Percentiles rank a stretch among this genome's conserved stretches.
These are phyloP conservation scores for Crotalaria pallida DNA, from an alignment of 306 rosid species.

Conservation along the genomic window DNA sequence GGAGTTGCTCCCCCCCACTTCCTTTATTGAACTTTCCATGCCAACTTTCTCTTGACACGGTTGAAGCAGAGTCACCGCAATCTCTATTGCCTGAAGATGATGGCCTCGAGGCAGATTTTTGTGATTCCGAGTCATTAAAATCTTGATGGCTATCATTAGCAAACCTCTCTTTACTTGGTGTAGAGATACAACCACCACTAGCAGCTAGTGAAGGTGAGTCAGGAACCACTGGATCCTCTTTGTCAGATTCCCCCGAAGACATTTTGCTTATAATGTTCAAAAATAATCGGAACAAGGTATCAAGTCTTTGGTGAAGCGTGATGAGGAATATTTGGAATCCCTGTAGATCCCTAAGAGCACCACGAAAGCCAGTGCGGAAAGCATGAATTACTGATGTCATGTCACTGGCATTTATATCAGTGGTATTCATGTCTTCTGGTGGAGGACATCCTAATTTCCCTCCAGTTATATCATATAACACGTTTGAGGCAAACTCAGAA, in stretches of 20 bases:
- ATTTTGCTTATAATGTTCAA: conserved; percentile 66
- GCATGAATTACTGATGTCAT: conserved; percentile 44
- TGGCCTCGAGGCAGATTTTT: conserved; percentile 47
- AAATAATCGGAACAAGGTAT: conserved; percentile 62
- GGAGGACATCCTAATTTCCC: conserved; percentile 73
- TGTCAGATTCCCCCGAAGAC: conserved; percentile 68
- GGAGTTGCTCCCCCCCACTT: conserved; percentile 64
- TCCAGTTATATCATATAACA: conserved; percentile 68
- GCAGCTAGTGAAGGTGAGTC: conserved; percentile 54
- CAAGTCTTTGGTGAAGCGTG: conserved; percentile 88
- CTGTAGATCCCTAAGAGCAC: conserved; percentile 82
- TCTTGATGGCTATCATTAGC: conserved; percentile 58
- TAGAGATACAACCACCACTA: conserved; percentile 34
- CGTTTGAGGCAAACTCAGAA: conserved; percentile 71
- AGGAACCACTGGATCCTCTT: conserved; percentile 54
- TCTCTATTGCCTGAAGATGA: conserved; percentile 58
- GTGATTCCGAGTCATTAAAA: conserved; percentile 58
- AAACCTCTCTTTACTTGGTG: conserved; percentile 54
- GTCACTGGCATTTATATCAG: conserved; percentile 38
- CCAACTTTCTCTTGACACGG: conserved; percentile 63
- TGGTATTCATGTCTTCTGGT: conserved; percentile 31
- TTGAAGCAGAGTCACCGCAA: conserved; percentile 44
- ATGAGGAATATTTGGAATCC: conserved; percentile 87
- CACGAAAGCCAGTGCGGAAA: conserved; percentile 77
- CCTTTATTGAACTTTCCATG: conserved; percentile 72